These are phyloP conservation scores for Hymenochaete sp. DNA, from an alignment of 1,284 basidiomycete genomes.

Conservation along the genomic window DNA sequence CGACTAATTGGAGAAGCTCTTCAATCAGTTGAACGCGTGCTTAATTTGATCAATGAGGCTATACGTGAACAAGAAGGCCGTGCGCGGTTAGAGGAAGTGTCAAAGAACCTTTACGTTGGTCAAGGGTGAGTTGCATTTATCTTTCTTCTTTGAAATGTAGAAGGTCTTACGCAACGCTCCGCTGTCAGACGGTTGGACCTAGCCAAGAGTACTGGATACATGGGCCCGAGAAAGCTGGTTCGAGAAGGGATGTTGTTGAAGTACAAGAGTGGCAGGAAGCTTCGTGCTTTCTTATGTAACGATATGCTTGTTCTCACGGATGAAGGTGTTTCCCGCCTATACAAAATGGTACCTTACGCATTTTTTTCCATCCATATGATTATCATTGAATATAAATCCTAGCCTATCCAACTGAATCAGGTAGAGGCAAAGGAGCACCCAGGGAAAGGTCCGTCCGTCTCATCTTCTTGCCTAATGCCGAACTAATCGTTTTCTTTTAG, in stretches of 20 bases:
- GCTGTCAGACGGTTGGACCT: conserved; percentile 68
- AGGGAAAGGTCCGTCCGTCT: conserved; percentile 33
- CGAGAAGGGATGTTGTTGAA: conserved; percentile 77
- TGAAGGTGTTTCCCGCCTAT: conserved; percentile 55
- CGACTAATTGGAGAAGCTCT: conserved; percentile 48
- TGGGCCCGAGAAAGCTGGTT: conserved; percentile 68
- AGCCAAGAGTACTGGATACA: conserved; percentile 77
- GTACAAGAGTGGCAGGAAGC: conserved; percentile 73
- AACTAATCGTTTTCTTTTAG: conserved; percentile 28
- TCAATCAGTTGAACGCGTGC: conserved; percentile 59
- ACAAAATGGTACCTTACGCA: conserved; percentile 58
- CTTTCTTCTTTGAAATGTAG: not conserved
- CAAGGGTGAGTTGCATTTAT: conserved; percentile 50
- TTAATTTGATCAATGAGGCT: conserved; percentile 80
- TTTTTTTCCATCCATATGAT: conserved; percentile 7
- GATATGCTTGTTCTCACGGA: conserved; percentile 78
- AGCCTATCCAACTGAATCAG: conserved; percentile 68
- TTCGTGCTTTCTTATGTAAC: conserved; percentile 72
- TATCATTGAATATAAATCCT: conserved; percentile 5
- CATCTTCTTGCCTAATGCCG: not conserved
- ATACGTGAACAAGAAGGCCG: conserved; percentile 79
- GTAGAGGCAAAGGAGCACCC: conserved; percentile 47
- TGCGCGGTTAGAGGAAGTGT: conserved; percentile 65
- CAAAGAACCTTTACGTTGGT: conserved; percentile 78
- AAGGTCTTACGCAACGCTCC: not conserved